phyloP scores from a whole-genome alignment of 225 moss, liverwort and hornwort genomes.

The Ulota crispa region DNA sequence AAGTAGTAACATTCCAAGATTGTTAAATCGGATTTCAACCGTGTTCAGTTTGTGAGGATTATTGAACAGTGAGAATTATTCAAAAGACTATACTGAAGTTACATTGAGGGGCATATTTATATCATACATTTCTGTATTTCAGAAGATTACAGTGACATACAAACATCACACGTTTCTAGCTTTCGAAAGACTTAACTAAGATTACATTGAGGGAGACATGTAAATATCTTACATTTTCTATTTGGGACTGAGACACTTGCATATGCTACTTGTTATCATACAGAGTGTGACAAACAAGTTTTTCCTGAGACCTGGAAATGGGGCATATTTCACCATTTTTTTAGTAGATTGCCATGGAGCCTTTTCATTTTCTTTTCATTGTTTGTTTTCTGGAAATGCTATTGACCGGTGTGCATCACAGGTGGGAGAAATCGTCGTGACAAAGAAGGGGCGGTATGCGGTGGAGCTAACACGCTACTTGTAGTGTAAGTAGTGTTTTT shows the following conservation, averaged over 20 bases:
- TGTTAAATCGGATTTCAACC: background rate
- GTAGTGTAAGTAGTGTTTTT: constrained; percentile 7
- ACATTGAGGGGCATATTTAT: background rate
- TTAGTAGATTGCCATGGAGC: background rate
- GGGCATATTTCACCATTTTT: background rate
- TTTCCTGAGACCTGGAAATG: background rate
- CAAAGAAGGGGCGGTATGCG: constrained; percentile 94
- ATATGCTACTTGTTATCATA: background rate
- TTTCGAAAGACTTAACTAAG: background rate
- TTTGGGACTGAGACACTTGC: background rate
- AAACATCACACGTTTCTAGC: background rate
- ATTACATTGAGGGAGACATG: background rate
- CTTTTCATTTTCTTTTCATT: constrained; percentile 3
- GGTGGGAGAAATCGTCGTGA: constrained; percentile 83
- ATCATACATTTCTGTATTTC: background rate
- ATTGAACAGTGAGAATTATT: background rate
- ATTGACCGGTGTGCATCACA: constrained; percentile 27
- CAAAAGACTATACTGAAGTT: background rate
- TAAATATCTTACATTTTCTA: background rate
- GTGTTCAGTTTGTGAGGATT: background rate
- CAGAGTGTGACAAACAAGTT: background rate
- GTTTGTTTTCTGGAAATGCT: background rate
- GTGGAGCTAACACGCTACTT: constrained; percentile 77
- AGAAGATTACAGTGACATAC: background rate
- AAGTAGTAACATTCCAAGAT: background rate